These are phyloP conservation scores for Fusarium proliferatum DNA, from an alignment of 2,329 filamentous ascomycete genomes.

Conservation along the genomic window DNA sequence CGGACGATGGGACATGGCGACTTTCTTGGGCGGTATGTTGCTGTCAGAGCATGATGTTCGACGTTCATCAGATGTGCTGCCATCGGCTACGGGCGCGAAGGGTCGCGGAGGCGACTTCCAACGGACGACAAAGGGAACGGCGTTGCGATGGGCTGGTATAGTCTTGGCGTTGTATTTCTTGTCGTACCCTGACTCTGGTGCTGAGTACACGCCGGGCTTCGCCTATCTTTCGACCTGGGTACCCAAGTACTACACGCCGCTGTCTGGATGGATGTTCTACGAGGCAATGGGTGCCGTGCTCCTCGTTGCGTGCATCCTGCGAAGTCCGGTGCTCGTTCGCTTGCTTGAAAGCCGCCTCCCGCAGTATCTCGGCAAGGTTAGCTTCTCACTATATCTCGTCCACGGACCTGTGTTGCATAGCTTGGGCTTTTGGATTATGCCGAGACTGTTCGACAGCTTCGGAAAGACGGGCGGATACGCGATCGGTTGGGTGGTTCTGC, in stretches of 20 bases:
- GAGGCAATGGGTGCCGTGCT: conserved; percentile 53
- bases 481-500: conserved; percentile 48
- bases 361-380: conserved; percentile 54
- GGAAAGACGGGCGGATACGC: conserved; percentile 46
- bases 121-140: conserved; percentile 21
- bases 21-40: conserved; percentile 52
- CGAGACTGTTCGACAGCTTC: conserved; percentile 52
- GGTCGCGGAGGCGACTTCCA: conserved; percentile 9
- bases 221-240: conserved; percentile 48
- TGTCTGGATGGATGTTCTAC: conserved; percentile 55
- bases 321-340: conserved; percentile 44
- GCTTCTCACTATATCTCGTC: conserved; percentile 56
- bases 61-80: conserved; percentile 28
- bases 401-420: conserved; percentile 68
- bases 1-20: conserved; percentile 55
- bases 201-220: conserved; percentile 54
- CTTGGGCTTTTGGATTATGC: conserved; percentile 69
- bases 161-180: conserved; percentile 52
- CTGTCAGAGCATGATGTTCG: conserved; percentile 53
- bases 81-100: conserved; percentile 24
- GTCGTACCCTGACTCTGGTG: conserved; percentile 54
- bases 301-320: conserved; percentile 51
- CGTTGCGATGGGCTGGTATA: conserved; percentile 44
- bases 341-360: conserved; percentile 47
- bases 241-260: conserved; percentile 51